Evolutionary conservation across 306 rosid genomes (phyloP).

Genomic region (Vachellia collinsii): DNA sequence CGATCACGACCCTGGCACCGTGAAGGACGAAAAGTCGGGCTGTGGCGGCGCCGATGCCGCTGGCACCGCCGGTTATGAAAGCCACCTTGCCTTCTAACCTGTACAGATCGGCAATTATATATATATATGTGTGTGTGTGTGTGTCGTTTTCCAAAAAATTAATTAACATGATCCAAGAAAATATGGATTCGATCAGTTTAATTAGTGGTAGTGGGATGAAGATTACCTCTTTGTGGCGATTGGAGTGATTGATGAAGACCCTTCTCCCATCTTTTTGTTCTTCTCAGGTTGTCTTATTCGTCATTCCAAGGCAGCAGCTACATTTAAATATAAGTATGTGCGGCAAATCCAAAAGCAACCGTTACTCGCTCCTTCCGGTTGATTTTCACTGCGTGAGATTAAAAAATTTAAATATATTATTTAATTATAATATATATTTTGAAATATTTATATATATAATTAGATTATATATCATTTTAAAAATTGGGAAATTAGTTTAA

Average conservation of each 20-base stretch:
- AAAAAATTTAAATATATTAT: no score
- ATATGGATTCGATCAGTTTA: not conserved
- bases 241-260: not conserved
- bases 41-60: slow-evolving; percentile 64
- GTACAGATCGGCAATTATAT: not conserved
- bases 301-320: no score
- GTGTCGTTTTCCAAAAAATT: no score
- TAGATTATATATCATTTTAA: no score
- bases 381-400: no score
- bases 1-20: slow-evolving; percentile 60
- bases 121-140: no score
- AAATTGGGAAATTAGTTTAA: no score
- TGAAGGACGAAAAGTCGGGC: slow-evolving; percentile 50
- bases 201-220: not conserved
- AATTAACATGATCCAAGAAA: not conserved
- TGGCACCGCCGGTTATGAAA: slow-evolving; percentile 64
- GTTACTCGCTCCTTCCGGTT: no score
- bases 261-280: not conserved
- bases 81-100: slow-evolving; percentile 66
- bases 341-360: no score
- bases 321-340: no score
- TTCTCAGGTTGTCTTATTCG: not conserved
- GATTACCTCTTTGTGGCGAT: not conserved
- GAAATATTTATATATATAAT: no score
- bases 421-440: no score